Conservation (phyloP, 2,329 filamentous ascomycete species). For the Nothopassalora personata region DNA sequence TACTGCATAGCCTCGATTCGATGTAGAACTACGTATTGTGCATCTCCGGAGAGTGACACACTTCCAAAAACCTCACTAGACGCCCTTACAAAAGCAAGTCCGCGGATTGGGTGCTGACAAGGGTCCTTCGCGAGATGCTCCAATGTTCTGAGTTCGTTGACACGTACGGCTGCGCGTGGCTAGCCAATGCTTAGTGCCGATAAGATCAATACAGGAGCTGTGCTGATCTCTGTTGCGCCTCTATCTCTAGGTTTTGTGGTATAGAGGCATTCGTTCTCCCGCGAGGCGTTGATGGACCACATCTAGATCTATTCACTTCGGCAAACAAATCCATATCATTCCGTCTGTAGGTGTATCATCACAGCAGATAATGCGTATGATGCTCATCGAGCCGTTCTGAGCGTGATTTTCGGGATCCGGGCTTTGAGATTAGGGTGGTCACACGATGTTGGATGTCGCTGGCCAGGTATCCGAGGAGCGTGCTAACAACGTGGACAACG, state of each 20-base stretch:
- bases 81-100: constrained; percentile 4
- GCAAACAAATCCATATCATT: background rate
- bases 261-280: background rate
- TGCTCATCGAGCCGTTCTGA: background rate
- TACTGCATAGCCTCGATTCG: constrained; percentile 1
- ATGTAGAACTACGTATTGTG: background rate
- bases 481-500: background rate
- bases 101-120: constrained; percentile 1
- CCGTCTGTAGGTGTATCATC: background rate
- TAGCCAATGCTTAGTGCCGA: constrained; percentile 9
- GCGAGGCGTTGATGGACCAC: background rate
- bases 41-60: background rate
- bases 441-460: background rate
- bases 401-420: background rate
- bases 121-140: background rate
- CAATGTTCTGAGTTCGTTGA: background rate
- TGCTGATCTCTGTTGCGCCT: background rate
- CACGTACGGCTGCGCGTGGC: background rate
- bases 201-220: background rate
- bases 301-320: background rate
- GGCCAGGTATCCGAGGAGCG: background rate
- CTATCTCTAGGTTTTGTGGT: background rate
- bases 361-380: background rate
- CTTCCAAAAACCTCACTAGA: background rate
- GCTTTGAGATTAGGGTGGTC: background rate